Percentiles rank a stretch among this genome's conserved stretches.
Conservation (phyloP, 2,329 filamentous ascomycete genomes). For the Cercospora nicotianae region DNA sequence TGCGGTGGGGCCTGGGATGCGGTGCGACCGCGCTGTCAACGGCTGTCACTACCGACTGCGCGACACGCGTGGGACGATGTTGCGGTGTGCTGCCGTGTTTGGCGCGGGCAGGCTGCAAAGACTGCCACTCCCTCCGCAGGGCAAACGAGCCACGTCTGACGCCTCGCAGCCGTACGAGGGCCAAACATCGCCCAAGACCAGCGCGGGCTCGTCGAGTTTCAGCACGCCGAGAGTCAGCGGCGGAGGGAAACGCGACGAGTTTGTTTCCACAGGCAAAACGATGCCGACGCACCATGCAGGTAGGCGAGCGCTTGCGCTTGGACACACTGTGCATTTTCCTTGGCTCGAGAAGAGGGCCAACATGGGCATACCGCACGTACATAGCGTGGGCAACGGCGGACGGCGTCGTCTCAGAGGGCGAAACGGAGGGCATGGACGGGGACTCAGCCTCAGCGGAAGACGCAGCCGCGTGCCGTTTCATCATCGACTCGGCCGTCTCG, state of each 20-base stretch:
- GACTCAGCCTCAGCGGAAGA: constrained; percentile 1
- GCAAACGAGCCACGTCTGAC: not conserved
- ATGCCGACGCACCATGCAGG: constrained; percentile 13
- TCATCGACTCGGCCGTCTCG: not conserved
- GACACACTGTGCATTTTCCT: not conserved
- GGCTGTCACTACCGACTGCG: constrained; percentile 8
- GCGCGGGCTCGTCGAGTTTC: not conserved
- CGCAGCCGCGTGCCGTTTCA: not conserved
- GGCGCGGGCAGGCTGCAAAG: no score
- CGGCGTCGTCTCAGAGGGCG: not conserved
- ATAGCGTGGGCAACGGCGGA: not conserved
- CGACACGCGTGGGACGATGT: not conserved
- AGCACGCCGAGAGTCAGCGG: not conserved
- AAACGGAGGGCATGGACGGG: not conserved
- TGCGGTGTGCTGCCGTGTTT: constrained; percentile 11
- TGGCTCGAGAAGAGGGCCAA: not conserved
- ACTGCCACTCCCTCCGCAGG: not conserved
- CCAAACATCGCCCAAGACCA: not conserved
- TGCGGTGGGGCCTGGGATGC: not conserved
- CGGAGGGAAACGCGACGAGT: constrained; percentile 7
- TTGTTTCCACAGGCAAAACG: constrained; percentile 6
- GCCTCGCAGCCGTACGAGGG: not conserved
- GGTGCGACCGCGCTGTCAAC: constrained; percentile 11
- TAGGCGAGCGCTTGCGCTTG: constrained; percentile 2
- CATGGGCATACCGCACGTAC: not conserved